Percentiles rank a stretch among this genome's conserved stretches.
Conservation (phyloP, 2,329 filamentous ascomycete species). For the Pleurostoma richardsiae region DNA sequence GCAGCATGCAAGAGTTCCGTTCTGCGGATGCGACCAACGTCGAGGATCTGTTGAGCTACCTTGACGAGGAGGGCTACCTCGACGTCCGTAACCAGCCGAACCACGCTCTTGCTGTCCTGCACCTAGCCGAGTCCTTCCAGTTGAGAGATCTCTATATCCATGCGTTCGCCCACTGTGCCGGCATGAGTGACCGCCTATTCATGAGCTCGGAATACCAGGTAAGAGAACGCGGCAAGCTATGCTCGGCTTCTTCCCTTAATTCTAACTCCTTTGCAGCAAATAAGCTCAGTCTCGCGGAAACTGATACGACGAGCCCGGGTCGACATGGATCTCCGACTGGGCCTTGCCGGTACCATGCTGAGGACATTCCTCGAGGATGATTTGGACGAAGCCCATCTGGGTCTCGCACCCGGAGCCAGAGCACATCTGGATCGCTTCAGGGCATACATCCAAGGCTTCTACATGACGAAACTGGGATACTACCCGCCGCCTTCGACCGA, state of each 20-base stretch:
- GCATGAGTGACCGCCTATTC: slow-evolving; percentile 63
- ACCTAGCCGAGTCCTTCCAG: slow-evolving; percentile 62
- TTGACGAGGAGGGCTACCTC: slow-evolving; percentile 65
- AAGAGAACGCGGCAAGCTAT: slow-evolving; percentile 18
- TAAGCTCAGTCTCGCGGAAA: slow-evolving; percentile 52
- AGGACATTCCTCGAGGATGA: slow-evolving; percentile 68
- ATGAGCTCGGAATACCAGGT: slow-evolving; percentile 57
- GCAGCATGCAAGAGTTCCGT: slow-evolving; percentile 60
- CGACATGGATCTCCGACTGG: slow-evolving; percentile 62
- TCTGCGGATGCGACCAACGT: slow-evolving; percentile 48
- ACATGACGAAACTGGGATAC: slow-evolving; percentile 62
- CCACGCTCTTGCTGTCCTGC: slow-evolving; percentile 63
- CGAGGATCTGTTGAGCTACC: slow-evolving; percentile 58
- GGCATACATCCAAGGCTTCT: slow-evolving; percentile 61
- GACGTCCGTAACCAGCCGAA: slow-evolving; percentile 60
- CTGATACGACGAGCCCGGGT: slow-evolving; percentile 57
- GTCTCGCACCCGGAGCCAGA: slow-evolving; percentile 54
- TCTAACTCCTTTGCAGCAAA: slow-evolving; percentile 30
- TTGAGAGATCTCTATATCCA: slow-evolving; percentile 63
- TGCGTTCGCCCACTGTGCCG: slow-evolving; percentile 73
- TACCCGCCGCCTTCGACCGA: slow-evolving; percentile 58
- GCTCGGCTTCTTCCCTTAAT: background rate
- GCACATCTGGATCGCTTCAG: slow-evolving; percentile 70
- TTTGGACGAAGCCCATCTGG: slow-evolving; percentile 60
- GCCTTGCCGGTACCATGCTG: slow-evolving; percentile 52